phyloP scores from a whole-genome alignment of 805 yeast species.

The Kodamaea nitidulidarum region DNA sequence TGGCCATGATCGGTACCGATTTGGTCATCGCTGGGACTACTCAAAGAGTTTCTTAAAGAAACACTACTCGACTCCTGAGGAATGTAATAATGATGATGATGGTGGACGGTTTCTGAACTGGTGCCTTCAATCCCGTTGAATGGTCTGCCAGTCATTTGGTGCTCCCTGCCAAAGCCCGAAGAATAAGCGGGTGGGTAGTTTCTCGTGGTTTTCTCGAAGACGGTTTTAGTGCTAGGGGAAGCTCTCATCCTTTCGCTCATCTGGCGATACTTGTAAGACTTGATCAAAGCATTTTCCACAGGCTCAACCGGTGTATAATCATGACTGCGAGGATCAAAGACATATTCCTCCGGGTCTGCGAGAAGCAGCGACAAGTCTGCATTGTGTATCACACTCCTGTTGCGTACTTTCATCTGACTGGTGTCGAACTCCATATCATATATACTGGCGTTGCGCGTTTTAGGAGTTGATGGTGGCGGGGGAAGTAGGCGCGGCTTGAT shows the following conservation, averaged over 20 bases:
- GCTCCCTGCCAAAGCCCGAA: background rate
- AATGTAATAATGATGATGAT: background rate
- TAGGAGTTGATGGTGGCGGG: constrained; percentile 19
- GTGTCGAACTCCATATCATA: constrained; percentile 28
- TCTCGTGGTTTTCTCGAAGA: too few relatives aligned
- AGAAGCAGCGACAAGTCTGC: constrained; percentile 7
- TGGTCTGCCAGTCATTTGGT: background rate
- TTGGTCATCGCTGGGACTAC: too few relatives aligned
- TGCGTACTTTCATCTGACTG: constrained; percentile 10
- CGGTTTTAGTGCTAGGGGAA: background rate
- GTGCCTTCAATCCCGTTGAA: background rate
- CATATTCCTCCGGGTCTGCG: constrained; percentile 11
- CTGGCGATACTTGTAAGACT: constrained; percentile 15
- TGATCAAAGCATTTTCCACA: constrained; percentile 9
- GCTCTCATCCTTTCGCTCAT: constrained; percentile 6
- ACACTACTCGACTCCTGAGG: too few relatives aligned
- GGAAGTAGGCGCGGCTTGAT: constrained; percentile 28
- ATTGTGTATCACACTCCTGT: constrained; percentile 6
- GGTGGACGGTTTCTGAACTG: background rate
- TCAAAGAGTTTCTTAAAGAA: too few relatives aligned
- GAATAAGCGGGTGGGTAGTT: too few relatives aligned
- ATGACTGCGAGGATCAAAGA: constrained; percentile 12
- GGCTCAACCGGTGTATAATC: constrained; percentile 8
- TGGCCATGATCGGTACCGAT: too few relatives aligned
- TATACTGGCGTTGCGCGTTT: constrained; percentile 5